Base-by-base conservation (phyloP, 1,284 basidiomycete species). In the Rhodotorula glutinis region DNA sequence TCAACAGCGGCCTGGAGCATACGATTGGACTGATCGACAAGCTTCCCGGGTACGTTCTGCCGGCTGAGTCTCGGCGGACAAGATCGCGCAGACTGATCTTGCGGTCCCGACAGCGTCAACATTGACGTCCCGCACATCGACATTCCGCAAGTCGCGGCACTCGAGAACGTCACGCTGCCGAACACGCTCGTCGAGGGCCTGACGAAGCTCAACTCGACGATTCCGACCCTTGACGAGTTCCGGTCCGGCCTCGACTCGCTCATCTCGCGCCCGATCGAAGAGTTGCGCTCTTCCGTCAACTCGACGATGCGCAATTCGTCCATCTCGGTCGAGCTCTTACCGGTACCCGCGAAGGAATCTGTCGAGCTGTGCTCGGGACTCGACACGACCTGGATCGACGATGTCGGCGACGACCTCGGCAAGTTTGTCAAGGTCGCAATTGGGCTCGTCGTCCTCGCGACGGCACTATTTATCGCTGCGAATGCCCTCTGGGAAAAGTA, bases 221-320 rank as follows among this genome's bases (percentile, higher is more conserved):
- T 98, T 19, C 95, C 95, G 0, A 88, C 87, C 1, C 82, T 95
- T 25, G 82, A 85, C 27, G 86, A 91, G 27, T 79, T 98, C 46
- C 88, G 89, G 78, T 79, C 87, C 60, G 83, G 83, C 58, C 81
- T 98, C 56, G 83, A 91, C 70, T 79, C 81, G 46, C 78, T 95
- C 62, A 85, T 95, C 74, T 87, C 90, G 73, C 86, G 83, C 0
- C 93, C 93, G 0, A 94, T 97, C 75, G 88, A 94, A 74, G 81
- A 85, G 4, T 79, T 96, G 59, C 93, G 91, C 78, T 81, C 84
- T 69, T 89, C 93, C 62, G 92, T 97, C 78, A 94, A 94, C 76
- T 83, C 86, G 62, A 93, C 91, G 0, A 88, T 94, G 21, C 40
- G 58, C 41, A 73, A 73, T 30, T 56, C 67, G 13, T 62, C 63